These are phyloP conservation scores for Turnera subulata DNA, from an alignment of 345 rosid species.

Conservation along the genomic window DNA sequence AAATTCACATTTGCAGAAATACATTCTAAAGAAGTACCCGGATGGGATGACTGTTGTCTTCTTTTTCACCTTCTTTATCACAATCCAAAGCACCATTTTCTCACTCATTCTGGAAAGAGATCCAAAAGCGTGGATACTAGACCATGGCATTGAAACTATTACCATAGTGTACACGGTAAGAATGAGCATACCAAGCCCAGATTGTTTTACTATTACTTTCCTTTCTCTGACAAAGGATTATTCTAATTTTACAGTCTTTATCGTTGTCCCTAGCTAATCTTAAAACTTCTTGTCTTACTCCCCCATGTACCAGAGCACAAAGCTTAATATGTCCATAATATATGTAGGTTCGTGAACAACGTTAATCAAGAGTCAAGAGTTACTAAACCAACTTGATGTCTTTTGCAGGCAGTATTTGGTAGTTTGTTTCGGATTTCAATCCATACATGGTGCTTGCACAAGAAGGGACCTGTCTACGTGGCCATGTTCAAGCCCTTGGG, in stretches of 20 bases:
- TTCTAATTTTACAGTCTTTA: no score
- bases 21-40: slow-evolving; percentile 24
- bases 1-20: not conserved
- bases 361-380: no score
- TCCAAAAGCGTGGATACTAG: slow-evolving; percentile 35
- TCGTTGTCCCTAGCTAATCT: no score
- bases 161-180: slow-evolving; percentile 37
- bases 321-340: no score
- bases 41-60: slow-evolving; percentile 29
- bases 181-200: not conserved
- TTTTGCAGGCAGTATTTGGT: slow-evolving; percentile 36
- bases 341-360: no score
- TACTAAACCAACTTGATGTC: no score
- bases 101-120: slow-evolving; percentile 12
- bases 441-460: slow-evolving; percentile 39
- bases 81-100: slow-evolving; percentile 19
- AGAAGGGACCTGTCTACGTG: slow-evolving; percentile 38
- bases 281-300: no score
- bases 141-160: slow-evolving; percentile 21
- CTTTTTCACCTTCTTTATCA: slow-evolving; percentile 25
- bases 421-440: slow-evolving; percentile 29
- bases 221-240: no score
- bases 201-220: not conserved
- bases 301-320: no score
- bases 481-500: slow-evolving; percentile 49